Base-by-base conservation (phyloP, 139 green algal genomes). In the Coelastrella sp. region DNA sequence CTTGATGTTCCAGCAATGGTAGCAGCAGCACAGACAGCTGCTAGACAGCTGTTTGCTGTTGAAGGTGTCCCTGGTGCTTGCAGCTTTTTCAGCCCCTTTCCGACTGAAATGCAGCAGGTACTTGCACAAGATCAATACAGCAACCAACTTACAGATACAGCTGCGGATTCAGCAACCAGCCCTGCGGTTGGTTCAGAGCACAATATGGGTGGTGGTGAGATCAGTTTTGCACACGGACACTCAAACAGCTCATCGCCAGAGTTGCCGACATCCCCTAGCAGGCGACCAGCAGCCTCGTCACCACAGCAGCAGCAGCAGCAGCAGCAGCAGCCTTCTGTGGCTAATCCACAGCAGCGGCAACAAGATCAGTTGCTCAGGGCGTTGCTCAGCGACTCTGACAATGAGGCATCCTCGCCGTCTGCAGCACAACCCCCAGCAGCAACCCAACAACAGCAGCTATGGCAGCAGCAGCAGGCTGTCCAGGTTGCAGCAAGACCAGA, bases 21-120 rank as follows among this genome's bases (percentile, higher is more conserved):
- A 19, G 81, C 57, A 81, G 68, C 16, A 47, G 68, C 66, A 32
- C 32, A 71, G 14, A 58, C 68, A 64, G 54, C 68, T 66, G 83
- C 68, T 7, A 57, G 54, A 47, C 66, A 73, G 54, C 68, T 88
- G 83, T 88, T 88, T 88, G 83, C 83, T 14, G 68, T 57, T 16
- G 58, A 88, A 1, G 54, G 5, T 13, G 68, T 88, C 17, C 83
- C 83, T 59, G 83, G 83, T 16, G 61, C 66, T 0, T 88, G 83
- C 32, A 75, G 68, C 10, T 58, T 88, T 8, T 80, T 61, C 68
- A 88, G 83, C 68, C 83, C 83, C 22, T 68, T 77, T 8, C 20
- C 58, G 11, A 47, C 13, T 47, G 65, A 78, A 71, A 23, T 14
- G 13, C 13, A 10, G 13, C 65, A n/a, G 14, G 5, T 20, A 23